Evolutionary conservation across 106 monocot genomes (phyloP).

Genomic region (Dendrobium huoshanense): DNA sequence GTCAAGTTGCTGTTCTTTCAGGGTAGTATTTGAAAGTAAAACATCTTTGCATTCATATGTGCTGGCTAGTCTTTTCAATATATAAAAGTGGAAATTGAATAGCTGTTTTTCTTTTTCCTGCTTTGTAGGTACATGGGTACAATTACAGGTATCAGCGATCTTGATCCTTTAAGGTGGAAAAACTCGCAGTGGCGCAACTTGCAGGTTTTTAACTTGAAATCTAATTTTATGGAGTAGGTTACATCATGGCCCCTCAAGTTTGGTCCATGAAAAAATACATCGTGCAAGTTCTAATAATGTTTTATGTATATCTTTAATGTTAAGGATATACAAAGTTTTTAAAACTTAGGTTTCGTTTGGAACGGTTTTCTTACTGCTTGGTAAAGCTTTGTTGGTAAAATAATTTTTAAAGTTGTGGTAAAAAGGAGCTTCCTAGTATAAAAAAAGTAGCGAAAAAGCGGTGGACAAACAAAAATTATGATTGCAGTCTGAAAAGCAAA

Average conservation of each 20-base stretch:
- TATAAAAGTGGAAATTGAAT: neutral
- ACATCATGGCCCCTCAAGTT: neutral
- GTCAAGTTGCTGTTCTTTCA: neutral
- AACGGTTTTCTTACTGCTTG: too few species aligned
- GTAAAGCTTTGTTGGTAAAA: too few species aligned
- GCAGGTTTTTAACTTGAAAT: conserved; percentile 44
- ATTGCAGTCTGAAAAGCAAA: too few species aligned
- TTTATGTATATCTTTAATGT: neutral
- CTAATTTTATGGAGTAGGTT: neutral
- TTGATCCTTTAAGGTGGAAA: conserved; percentile 93
- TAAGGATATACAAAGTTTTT: neutral
- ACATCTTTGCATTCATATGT: neutral
- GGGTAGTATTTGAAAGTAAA: neutral
- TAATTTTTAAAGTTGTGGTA: too few species aligned
- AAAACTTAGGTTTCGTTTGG: neutral
- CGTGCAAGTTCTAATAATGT: neutral
- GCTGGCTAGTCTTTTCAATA: neutral
- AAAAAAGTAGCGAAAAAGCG: too few species aligned
- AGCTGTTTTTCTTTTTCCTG: conserved; percentile 1
- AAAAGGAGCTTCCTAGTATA: too few species aligned
- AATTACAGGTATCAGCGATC: conserved; percentile 85
- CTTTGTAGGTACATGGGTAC: conserved; percentile 88
- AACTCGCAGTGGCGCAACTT: conserved; percentile 92
- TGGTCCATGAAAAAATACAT: neutral
- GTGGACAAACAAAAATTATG: too few species aligned